Evolutionary conservation across 352 stramenopile genomes (phyloP).

Genomic region (Pythium rishiriense): DNA sequence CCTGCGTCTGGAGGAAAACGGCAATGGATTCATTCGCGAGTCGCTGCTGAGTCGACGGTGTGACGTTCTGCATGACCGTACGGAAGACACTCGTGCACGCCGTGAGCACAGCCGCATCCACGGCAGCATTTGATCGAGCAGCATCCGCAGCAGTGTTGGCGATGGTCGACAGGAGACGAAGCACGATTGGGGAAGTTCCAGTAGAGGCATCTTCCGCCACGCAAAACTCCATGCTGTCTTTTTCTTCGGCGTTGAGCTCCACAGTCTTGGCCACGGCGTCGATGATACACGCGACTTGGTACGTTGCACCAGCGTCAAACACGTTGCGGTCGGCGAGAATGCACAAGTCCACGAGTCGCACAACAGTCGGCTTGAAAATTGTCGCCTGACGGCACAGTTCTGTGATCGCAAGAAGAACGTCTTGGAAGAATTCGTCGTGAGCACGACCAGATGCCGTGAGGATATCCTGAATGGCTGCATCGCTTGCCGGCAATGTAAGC

Average conservation of each 20-base stretch:
- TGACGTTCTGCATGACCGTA: conserved; percentile 79
- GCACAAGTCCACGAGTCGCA: conserved; percentile 67
- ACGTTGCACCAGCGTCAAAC: conserved; percentile 28
- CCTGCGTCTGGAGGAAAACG: conserved; percentile 56
- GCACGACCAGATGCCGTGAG: conserved; percentile 51
- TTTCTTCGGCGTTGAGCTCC: conserved; percentile 69
- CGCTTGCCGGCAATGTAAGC: conserved; percentile 34
- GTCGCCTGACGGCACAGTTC: conserved; percentile 69
- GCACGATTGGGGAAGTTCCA: conserved; percentile 52
- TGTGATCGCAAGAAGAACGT: conserved; percentile 70
- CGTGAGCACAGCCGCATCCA: conserved; percentile 45
- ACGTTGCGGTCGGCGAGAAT: conserved; percentile 25
- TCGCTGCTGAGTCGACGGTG: conserved; percentile 55
- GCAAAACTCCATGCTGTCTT: conserved; percentile 83
- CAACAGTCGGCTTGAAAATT: conserved; percentile 82
- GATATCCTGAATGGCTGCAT: conserved; percentile 33
- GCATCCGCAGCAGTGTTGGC: conserved; percentile 58
- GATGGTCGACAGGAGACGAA: conserved; percentile 59
- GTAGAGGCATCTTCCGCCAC: conserved; percentile 29
- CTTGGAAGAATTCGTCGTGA: conserved; percentile 67
- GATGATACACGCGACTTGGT: conserved; percentile 54
- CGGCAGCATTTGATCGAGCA: conserved; percentile 25
- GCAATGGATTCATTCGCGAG: conserved; percentile 59
- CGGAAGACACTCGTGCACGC: conserved; percentile 66
- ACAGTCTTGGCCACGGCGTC: conserved; percentile 81